A percentile compares a stretch with the other conserved stretches of the same genome.
These are phyloP conservation scores for Xylaria sp. DNA, from an alignment of 2,329 filamentous ascomycete genomes.

Conservation along the genomic window DNA sequence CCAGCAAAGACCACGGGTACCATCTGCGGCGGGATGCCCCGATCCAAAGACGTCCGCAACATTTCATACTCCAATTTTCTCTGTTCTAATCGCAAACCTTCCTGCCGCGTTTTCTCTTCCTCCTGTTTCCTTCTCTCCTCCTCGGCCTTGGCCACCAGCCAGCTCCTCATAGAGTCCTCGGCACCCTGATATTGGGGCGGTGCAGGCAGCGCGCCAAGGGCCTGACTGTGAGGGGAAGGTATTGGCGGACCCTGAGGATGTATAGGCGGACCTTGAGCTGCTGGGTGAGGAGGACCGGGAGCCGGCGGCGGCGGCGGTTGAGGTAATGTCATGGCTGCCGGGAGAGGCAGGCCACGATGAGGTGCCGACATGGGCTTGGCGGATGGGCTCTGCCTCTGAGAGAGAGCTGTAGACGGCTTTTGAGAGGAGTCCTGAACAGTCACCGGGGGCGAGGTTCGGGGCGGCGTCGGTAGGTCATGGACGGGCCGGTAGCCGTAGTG, in stretches of 20 bases:
- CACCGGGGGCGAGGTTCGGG: constrained; percentile 59
- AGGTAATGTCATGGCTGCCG: constrained; percentile 66
- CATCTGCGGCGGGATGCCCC: constrained; percentile 74
- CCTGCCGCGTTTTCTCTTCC: constrained; percentile 69
- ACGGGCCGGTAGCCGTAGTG: constrained; percentile 62
- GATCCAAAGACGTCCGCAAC: constrained; percentile 66
- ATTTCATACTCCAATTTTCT: constrained; percentile 74
- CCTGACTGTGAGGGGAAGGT: constrained; percentile 43
- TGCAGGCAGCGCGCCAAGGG: constrained; percentile 60
- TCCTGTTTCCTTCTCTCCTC: constrained; percentile 75
- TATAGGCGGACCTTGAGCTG: constrained; percentile 33
- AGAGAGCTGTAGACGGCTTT: constrained; percentile 44
- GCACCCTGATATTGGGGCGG: constrained; percentile 68
- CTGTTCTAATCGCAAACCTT: constrained; percentile 70
- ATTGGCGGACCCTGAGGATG: constrained; percentile 37
- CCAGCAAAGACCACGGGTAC: constrained; percentile 75
- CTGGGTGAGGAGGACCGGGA: constrained; percentile 35
- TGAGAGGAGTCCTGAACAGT: constrained; percentile 51
- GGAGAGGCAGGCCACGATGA: constrained; percentile 70
- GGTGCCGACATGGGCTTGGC: constrained; percentile 67
- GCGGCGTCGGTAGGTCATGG: constrained; percentile 65
- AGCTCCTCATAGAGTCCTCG: constrained; percentile 72
- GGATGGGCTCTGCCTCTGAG: constrained; percentile 51
- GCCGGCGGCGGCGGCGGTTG: constrained; percentile 38
- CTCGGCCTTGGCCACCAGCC: constrained; percentile 71